Percentiles rank a stretch among this genome's conserved stretches.
phyloP scores from a whole-genome alignment of 495 filamentous ascomycete genomes.

The Podospora australis region DNA sequence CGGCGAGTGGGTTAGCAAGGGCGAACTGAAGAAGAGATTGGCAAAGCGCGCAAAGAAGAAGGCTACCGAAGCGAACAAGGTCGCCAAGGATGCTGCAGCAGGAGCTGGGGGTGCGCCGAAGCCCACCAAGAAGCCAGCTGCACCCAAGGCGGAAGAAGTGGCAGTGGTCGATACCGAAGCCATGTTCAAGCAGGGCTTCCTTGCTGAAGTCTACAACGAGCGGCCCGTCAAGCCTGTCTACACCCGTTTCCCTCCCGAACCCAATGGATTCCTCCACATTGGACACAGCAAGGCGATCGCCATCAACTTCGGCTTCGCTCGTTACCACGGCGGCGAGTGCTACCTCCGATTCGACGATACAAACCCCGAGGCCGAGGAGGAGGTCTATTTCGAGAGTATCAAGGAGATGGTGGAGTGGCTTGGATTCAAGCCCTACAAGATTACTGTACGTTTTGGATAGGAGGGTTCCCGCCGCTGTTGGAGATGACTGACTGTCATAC shows the following conservation, averaged over 20 bases:
- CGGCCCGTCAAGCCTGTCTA: slow-evolving; percentile 58
- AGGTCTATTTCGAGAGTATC: slow-evolving; percentile 71
- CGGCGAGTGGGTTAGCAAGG: slow-evolving; percentile 60
- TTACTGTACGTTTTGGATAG: slow-evolving; percentile 60
- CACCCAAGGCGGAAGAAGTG: slow-evolving; percentile 39
- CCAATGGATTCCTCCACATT: slow-evolving; percentile 76
- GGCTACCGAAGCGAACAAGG: slow-evolving; percentile 42
- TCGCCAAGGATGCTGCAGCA: slow-evolving; percentile 9
- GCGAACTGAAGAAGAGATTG: slow-evolving; percentile 57
- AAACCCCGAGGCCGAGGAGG: slow-evolving; percentile 77
- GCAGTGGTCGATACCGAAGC: slow-evolving; percentile 56
- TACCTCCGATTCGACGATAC: slow-evolving; percentile 72
- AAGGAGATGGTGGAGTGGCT: slow-evolving; percentile 76
- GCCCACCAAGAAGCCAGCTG: slow-evolving; percentile 25
- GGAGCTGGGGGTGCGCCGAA: no score
- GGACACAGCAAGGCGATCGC: slow-evolving; percentile 90
- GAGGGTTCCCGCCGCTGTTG: not conserved
- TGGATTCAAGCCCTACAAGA: slow-evolving; percentile 67
- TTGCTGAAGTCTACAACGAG: slow-evolving; percentile 73
- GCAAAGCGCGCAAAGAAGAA: slow-evolving; percentile 58
- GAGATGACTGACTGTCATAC: not conserved
- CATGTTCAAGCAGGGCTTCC: slow-evolving; percentile 83
- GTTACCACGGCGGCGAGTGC: slow-evolving; percentile 69
- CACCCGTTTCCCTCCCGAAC: slow-evolving; percentile 91
- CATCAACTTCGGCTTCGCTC: slow-evolving; percentile 94